Evolutionary conservation across 1,139 yeast genomes (phyloP).

Genomic region (Lodderomyces parapsilosis): DNA sequence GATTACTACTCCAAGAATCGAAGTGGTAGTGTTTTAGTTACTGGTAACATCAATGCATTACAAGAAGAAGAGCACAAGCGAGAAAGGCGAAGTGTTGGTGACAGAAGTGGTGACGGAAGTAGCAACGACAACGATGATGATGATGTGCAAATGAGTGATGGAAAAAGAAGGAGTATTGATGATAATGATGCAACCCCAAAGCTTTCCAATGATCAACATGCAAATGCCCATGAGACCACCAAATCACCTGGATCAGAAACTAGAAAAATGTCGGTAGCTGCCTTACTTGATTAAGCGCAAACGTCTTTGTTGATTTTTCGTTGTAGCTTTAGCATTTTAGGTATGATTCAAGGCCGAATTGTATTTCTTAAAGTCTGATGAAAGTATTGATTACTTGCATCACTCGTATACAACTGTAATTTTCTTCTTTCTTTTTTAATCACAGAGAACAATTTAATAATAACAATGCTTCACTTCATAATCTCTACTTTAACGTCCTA

Average conservation of each 20-base stretch:
- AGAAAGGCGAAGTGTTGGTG: too few relatives aligned
- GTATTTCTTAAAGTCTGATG: too few relatives aligned
- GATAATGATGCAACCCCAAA: background rate
- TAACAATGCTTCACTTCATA: too few relatives aligned
- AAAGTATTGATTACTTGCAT: conserved; percentile 1
- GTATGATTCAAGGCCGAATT: too few relatives aligned
- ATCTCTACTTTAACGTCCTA: too few relatives aligned
- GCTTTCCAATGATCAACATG: background rate
- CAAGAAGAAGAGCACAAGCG: background rate
- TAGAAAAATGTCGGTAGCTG: conserved; percentile 12
- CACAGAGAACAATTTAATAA: too few relatives aligned
- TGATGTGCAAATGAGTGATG: background rate
- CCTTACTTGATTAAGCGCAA: conserved; percentile 12
- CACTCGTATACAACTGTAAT: too few relatives aligned
- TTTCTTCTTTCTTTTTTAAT: too few relatives aligned
- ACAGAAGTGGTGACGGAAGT: too few relatives aligned
- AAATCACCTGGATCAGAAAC: conserved; percentile 1
- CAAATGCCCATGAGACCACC: background rate
- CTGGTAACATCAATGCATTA: background rate
- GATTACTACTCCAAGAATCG: background rate
- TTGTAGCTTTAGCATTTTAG: too few relatives aligned
- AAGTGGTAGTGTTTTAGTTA: background rate
- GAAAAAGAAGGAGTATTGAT: background rate
- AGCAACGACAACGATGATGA: too few relatives aligned
- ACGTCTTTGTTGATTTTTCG: too few relatives aligned